Conservation (phyloP, 768 basidiomycete genomes). For the Scleroderma bovista region DNA sequence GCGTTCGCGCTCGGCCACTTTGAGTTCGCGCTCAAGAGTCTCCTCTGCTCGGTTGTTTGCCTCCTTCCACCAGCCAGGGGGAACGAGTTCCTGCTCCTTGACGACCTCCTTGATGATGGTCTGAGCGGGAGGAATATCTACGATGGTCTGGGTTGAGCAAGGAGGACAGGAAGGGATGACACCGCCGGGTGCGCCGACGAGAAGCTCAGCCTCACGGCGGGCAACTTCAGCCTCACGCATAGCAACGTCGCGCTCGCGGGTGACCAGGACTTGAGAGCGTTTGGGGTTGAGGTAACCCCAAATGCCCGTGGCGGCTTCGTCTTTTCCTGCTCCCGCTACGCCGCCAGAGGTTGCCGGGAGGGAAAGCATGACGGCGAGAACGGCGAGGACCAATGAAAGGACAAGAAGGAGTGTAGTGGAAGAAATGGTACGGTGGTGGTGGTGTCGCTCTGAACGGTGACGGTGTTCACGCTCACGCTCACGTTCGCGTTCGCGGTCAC, state of each 20-base stretch:
- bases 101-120: slow-evolving; percentile 87
- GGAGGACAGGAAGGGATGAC: slow-evolving; percentile 63
- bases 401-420: slow-evolving; percentile 86
- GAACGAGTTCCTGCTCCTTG: slow-evolving; percentile 72
- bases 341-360: slow-evolving; percentile 55
- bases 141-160: slow-evolving; percentile 48
- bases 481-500: slow-evolving; percentile 45
- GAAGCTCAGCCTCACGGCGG: slow-evolving; percentile 80
- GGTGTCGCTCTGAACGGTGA: slow-evolving; percentile 59
- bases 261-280: slow-evolving; percentile 72
- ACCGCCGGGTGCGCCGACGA: slow-evolving; percentile 79
- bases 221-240: slow-evolving; percentile 85
- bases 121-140: slow-evolving; percentile 58
- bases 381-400: slow-evolving; percentile 78
- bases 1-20: slow-evolving; percentile 78
- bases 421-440: slow-evolving; percentile 81
- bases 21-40: slow-evolving; percentile 77
- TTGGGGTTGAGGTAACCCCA: slow-evolving; percentile 77
- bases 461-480: slow-evolving; percentile 52
- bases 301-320: slow-evolving; percentile 45
- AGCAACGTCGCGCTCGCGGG: slow-evolving; percentile 76
- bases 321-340: slow-evolving; percentile 26
- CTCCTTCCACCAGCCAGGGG: slow-evolving; percentile 74
- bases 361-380: slow-evolving; percentile 88
- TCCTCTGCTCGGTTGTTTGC: slow-evolving; percentile 72